phyloP scores from a whole-genome alignment of 257 asterid species.

The Nicotiana paniculata region DNA sequence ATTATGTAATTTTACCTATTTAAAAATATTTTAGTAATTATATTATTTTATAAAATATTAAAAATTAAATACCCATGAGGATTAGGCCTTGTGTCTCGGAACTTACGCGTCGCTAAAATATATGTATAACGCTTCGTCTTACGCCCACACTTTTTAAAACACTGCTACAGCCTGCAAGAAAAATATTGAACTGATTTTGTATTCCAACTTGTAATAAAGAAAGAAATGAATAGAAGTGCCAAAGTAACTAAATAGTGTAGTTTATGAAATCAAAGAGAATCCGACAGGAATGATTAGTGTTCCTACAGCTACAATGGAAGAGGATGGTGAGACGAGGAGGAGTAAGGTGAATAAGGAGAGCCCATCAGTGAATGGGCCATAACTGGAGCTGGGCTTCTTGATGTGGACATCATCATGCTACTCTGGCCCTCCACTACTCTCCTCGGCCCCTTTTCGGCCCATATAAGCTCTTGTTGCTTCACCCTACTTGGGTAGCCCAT shows the following conservation, averaged over 20 bases:
- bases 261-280: background rate
- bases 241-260: background rate
- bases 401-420: slow-evolving; percentile 30
- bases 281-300: background rate
- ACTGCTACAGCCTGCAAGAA: background rate
- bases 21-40: no score
- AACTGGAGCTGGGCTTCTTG: slow-evolving; percentile 36
- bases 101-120: no score
- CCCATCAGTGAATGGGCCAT: slow-evolving; percentile 19
- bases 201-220: background rate
- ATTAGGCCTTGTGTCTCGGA: no score
- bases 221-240: background rate
- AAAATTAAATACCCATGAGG: no score
- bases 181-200: background rate
- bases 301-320: slow-evolving; percentile 39
- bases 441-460: slow-evolving; percentile 81
- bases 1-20: no score
- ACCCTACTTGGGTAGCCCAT: slow-evolving; percentile 49
- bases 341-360: slow-evolving; percentile 50
- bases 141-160: no score
- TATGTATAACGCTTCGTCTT: no score
- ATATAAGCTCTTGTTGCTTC: slow-evolving; percentile 70
- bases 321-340: slow-evolving; percentile 30
- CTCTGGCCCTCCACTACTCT: slow-evolving; percentile 42
- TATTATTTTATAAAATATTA: no score